phyloP scores from a whole-genome alignment of 176 grass and related monocot species.

The Carex cristatella region DNA sequence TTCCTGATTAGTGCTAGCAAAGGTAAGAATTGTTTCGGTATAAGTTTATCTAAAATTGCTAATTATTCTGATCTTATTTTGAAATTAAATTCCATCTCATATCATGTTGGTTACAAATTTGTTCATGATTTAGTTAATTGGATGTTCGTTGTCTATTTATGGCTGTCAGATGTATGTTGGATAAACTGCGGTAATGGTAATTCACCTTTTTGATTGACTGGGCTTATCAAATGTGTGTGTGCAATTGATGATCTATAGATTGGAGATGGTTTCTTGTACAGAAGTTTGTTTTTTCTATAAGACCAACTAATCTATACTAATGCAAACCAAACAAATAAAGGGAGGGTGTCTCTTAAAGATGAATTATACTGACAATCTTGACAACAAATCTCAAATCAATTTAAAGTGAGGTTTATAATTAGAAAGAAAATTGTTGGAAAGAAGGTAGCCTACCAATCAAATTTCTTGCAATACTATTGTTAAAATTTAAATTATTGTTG shows the following conservation, averaged over 20 bases:
- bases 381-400: neutral
- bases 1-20: slow-evolving; percentile 99
- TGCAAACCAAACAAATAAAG: neutral
- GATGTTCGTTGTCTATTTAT: neutral
- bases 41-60: neutral
- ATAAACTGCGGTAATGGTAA: neutral
- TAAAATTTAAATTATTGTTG: neutral
- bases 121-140: neutral
- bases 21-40: slow-evolving; percentile 37
- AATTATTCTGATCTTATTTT: neutral
- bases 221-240: neutral
- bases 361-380: neutral
- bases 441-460: neutral
- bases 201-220: neutral
- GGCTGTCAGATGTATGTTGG: neutral
- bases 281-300: neutral
- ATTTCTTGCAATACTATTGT: neutral
- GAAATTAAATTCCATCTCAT: neutral
- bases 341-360: neutral
- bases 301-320: neutral
- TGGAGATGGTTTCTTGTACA: neutral
- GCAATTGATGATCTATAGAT: neutral
- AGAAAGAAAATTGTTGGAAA: neutral
- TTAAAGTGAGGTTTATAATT: neutral
- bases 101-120: neutral